A percentile compares a stretch with the other conserved stretches of the same genome.
Evolutionary conservation across 2,329 filamentous ascomycete species (phyloP).

Genomic region (Penicillium sp.): DNA sequence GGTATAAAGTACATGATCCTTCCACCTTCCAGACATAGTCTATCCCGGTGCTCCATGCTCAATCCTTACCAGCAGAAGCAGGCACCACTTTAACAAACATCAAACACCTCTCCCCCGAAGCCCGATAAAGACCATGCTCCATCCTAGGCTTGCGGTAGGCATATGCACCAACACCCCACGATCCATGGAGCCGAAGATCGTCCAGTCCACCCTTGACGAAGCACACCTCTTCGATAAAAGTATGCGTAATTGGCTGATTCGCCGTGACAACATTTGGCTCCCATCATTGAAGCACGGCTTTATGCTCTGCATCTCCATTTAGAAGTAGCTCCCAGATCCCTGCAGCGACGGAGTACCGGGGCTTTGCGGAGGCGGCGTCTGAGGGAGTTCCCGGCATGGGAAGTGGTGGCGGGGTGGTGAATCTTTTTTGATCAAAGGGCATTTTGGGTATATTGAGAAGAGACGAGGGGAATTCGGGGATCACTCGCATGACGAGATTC

Average conservation of each 20-base stretch:
- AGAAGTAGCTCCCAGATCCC: constrained; percentile 37
- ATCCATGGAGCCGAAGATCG: constrained; percentile 29
- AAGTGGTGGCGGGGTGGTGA: constrained; percentile 18
- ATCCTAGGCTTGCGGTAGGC: constrained; percentile 41
- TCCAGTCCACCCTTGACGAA: constrained; percentile 36
- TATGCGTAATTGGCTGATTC: constrained; percentile 31
- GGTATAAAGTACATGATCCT: neutral
- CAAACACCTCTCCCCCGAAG: constrained; percentile 35
- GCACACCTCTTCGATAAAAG: constrained; percentile 40
- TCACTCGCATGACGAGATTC: neutral
- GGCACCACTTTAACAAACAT: constrained; percentile 28
- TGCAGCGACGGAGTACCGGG: constrained; percentile 27
- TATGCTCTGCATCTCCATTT: constrained; percentile 33
- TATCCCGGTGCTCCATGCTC: neutral
- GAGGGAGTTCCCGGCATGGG: constrained; percentile 16
- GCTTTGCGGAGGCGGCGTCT: constrained; percentile 10
- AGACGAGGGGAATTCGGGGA: too few species aligned
- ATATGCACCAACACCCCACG: constrained; percentile 37
- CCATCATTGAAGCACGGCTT: constrained; percentile 36
- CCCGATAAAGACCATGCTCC: constrained; percentile 39
- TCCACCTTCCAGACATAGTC: neutral
- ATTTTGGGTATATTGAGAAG: neutral
- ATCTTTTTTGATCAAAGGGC: constrained; percentile 24
- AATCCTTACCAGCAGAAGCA: neutral
- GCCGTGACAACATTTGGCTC: constrained; percentile 30